A percentile compares a stretch with the other conserved stretches of the same genome.
These are phyloP conservation scores for Yarrowia keelungensis DNA, from an alignment of 805 yeast species.

Conservation along the genomic window DNA sequence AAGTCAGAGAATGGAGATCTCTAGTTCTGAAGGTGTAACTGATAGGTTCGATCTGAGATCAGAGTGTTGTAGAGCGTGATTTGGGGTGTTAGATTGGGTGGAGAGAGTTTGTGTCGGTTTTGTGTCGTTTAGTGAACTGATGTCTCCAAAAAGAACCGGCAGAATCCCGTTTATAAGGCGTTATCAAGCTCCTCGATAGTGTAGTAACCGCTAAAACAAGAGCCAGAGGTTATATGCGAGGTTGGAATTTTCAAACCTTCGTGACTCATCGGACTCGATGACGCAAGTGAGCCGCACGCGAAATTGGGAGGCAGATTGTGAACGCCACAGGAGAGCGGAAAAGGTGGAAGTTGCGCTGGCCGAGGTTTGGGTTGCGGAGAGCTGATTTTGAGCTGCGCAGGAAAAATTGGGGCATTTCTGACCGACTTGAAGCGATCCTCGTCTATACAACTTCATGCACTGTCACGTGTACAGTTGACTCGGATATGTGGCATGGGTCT, in stretches of 20 bases:
- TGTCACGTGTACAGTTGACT: slow-evolving; percentile 8
- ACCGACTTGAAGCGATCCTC: not conserved
- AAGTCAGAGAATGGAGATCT: not conserved
- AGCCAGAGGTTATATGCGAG: slow-evolving; percentile 23
- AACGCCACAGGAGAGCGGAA: not conserved
- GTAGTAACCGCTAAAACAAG: no score
- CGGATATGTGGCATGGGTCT: slow-evolving; percentile 22
- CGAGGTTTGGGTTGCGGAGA: no score
- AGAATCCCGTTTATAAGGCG: no score
- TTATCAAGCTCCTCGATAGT: no score
- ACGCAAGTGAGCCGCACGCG: slow-evolving; percentile 18
- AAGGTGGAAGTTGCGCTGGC: not conserved
- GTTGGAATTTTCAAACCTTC: slow-evolving; percentile 18
- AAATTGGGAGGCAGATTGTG: not conserved
- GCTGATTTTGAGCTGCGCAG: not conserved
- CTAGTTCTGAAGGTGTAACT: no score
- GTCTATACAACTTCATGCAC: not conserved
- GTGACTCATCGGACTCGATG: slow-evolving; percentile 20
- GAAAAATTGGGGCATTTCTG: not conserved
- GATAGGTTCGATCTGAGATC: no score
- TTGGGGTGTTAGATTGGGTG: no score
- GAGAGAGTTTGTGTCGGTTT: no score
- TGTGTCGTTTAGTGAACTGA: no score
- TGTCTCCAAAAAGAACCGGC: no score
- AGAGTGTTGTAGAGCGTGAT: no score